Base-by-base conservation (phyloP, 2,329 filamentous ascomycete genomes). In the Clarireedia paspali region DNA sequence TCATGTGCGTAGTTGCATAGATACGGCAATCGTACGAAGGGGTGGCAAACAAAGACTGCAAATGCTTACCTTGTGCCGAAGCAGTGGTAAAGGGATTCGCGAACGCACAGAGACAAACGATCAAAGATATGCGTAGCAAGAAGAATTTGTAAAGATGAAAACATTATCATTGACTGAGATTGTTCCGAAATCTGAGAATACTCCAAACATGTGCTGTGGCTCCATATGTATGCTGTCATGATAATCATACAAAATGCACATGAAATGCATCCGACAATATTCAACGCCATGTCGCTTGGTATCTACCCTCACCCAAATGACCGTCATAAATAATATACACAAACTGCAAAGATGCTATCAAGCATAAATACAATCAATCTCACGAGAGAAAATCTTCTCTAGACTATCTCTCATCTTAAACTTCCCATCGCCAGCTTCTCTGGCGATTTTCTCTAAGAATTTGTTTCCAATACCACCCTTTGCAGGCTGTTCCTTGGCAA, bases 341-440 rank as follows among this genome's bases (percentile, higher is more conserved):
- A 17, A 36, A 36, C 27, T 12, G n/a, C 26, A 12, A 20, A 26
- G 17, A 27, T 47, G 42, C 50, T 12, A n/a, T 58, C 17, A 49
- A 63, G 59, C 53, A 53, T 67, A 67, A 53, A 65, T 50, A 56
- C 62, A 64, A 57, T 67, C 66, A 34, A 57, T 62, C 30, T 67
- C 62, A 34, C 60, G 50, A 4, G 58, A 36, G 39, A 59, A 91
- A 85, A 0, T 63, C 54, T 64, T 65, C 59, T 68, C 65, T 14
- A 68, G 60, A 42, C 64, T 27, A 6, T 62, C 59, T 20, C 56
- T 60, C 59, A 67, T 61, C 47, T 61, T 61, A 40, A 64, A 66
- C 12, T 51, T 53, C 4, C 59, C 60, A 4, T 60, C 57, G 4
- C 50, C 51, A 5, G 7, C 39, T 24, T 58, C 47, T 24, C 42